Evolutionary conservation across 2,329 filamentous ascomycete genomes (phyloP).

Genomic region (Zasmidium angulare): DNA sequence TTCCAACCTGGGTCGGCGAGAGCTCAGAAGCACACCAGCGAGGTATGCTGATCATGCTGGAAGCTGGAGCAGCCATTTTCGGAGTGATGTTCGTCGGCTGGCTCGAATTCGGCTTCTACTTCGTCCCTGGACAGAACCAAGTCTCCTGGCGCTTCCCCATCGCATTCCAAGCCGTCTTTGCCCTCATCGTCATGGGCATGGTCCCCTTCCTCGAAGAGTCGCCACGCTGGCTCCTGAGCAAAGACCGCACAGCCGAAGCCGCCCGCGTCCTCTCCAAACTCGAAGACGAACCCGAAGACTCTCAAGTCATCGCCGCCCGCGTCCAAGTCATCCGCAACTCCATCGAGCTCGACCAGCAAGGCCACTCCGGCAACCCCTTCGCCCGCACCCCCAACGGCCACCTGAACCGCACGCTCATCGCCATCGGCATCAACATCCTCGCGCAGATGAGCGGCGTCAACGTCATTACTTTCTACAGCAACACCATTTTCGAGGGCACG

Average conservation of each 20-base stretch:
- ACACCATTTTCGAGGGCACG: slow-evolving; percentile 24
- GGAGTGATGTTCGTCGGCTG: slow-evolving; percentile 28
- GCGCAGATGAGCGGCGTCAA: slow-evolving; percentile 28
- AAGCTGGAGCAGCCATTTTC: slow-evolving; percentile 25
- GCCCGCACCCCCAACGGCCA: slow-evolving; percentile 26
- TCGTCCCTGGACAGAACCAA: slow-evolving; percentile 19
- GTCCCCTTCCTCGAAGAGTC: slow-evolving; percentile 35
- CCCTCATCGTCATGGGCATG: slow-evolving; percentile 35
- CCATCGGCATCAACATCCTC: slow-evolving; percentile 27
- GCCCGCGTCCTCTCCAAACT: slow-evolving; percentile 28
- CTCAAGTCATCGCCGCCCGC: slow-evolving; percentile 19
- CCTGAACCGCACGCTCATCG: slow-evolving; percentile 27
- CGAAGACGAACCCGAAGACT: slow-evolving; percentile 24
- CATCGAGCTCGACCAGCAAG: slow-evolving; percentile 22
- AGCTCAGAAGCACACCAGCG: slow-evolving; percentile 22
- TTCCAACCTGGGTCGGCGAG: slow-evolving; percentile 24
- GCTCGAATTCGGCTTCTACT: slow-evolving; percentile 27
- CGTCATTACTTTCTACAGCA: slow-evolving; percentile 31
- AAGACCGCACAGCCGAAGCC: slow-evolving; percentile 27
- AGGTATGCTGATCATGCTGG: slow-evolving; percentile 21
- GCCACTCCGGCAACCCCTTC: slow-evolving; percentile 26
- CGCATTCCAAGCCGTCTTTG: slow-evolving; percentile 46
- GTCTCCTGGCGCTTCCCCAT: slow-evolving; percentile 37
- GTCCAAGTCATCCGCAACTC: slow-evolving; percentile 22
- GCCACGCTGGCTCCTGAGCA: slow-evolving; percentile 27